Percentiles rank a stretch among this genome's conserved stretches.
phyloP scores from a whole-genome alignment of 2,329 filamentous ascomycete genomes.

The Claviceps monticola region DNA sequence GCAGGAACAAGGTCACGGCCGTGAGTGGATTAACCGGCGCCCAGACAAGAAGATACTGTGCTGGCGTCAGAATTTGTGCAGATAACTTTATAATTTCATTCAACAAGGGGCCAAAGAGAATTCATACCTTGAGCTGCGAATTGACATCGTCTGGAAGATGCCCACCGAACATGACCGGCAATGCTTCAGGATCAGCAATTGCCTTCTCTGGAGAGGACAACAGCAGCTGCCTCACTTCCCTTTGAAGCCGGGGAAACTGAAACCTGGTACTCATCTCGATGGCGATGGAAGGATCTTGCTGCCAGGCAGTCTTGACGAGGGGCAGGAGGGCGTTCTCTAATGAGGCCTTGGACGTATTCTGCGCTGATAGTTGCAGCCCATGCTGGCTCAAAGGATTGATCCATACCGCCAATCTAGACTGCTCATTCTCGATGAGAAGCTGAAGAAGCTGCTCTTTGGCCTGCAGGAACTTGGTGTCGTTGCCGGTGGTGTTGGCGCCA shows the following conservation, averaged over 20 bases:
- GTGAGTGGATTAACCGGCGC: slow-evolving; percentile 83
- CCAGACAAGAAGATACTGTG: slow-evolving; percentile 82
- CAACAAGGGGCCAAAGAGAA: neutral
- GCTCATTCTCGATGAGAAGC: slow-evolving; percentile 71
- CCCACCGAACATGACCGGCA: slow-evolving; percentile 69
- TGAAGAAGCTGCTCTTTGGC: slow-evolving; percentile 74
- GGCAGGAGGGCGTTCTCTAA: slow-evolving; percentile 38
- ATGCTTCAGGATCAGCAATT: slow-evolving; percentile 64
- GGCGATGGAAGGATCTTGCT: slow-evolving; percentile 72
- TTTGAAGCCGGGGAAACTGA: slow-evolving; percentile 55
- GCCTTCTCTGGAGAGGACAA: slow-evolving; percentile 76
- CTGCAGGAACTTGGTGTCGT: slow-evolving; percentile 51
- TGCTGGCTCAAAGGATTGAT: slow-evolving; percentile 61
- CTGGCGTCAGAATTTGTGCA: slow-evolving; percentile 6
- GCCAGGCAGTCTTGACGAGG: slow-evolving; percentile 73
- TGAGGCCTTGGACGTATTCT: slow-evolving; percentile 25
- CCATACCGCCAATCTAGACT: slow-evolving; percentile 77
- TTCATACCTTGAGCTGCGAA: slow-evolving; percentile 59
- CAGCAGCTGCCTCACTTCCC: slow-evolving; percentile 66
- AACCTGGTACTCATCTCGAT: slow-evolving; percentile 74
- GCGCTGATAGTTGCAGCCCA: slow-evolving; percentile 22
- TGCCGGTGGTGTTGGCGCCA: slow-evolving; percentile 35
- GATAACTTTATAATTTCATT: neutral
- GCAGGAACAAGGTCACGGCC: slow-evolving; percentile 84
- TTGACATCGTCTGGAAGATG: slow-evolving; percentile 65